phyloP scores from a whole-genome alignment of 768 basidiomycete genomes.

The Xerocomellus dryophilus region DNA sequence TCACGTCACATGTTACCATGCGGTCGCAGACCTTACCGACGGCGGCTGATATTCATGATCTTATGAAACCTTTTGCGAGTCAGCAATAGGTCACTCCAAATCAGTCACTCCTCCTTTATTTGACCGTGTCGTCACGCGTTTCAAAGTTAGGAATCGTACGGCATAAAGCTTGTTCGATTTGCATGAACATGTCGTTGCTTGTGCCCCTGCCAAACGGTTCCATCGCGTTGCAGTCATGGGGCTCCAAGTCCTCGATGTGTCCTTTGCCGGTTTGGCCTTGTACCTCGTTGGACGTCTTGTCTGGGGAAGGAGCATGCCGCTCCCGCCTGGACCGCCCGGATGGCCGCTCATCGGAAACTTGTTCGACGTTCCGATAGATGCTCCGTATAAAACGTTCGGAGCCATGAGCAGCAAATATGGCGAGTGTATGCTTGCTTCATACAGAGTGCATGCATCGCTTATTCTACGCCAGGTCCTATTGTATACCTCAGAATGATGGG shows the following conservation, averaged over 20 bases:
- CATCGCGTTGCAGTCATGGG: neutral
- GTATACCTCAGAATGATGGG: conserved; percentile 32
- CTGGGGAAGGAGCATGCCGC: neutral
- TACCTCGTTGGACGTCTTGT: neutral
- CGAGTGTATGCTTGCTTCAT: conserved; percentile 18
- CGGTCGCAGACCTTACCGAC: no score
- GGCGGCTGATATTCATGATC: no score
- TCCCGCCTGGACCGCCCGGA: conserved; percentile 11
- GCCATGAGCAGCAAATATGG: conserved; percentile 43
- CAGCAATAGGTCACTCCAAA: no score
- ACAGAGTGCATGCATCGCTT: neutral
- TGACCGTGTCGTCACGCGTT: no score
- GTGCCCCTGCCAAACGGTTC: neutral
- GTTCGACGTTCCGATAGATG: conserved; percentile 50
- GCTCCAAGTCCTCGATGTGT: neutral
- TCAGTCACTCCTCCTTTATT: no score
- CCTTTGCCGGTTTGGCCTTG: conserved; percentile 12
- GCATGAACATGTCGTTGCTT: no score
- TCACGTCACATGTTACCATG: no score
- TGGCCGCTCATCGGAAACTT: conserved; percentile 50
- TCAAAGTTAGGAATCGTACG: no score
- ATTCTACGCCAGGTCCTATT: neutral
- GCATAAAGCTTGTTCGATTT: no score
- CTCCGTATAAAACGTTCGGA: conserved; percentile 51
- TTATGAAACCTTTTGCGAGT: no score